These are phyloP conservation scores for Penicillium griseofulvum DNA, from an alignment of 2,329 filamentous ascomycete genomes.

Conservation along the genomic window DNA sequence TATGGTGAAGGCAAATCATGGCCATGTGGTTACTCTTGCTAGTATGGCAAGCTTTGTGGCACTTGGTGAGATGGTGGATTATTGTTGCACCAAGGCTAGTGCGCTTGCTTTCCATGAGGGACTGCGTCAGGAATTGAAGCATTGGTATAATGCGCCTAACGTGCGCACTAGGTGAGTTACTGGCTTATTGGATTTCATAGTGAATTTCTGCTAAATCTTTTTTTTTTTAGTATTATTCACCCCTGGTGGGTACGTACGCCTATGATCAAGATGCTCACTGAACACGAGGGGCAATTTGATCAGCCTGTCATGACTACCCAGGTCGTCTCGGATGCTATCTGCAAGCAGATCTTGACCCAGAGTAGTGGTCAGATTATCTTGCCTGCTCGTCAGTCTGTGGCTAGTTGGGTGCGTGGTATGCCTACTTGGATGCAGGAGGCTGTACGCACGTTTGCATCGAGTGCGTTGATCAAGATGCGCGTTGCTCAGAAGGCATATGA, in stretches of 20 bases:
- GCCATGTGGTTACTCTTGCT: conserved; percentile 57
- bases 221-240: conserved; percentile 29
- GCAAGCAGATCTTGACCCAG: conserved; percentile 51
- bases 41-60: conserved; percentile 52
- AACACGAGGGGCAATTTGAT: conserved; percentile 30
- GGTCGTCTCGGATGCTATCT: conserved; percentile 48
- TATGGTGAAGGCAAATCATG: conserved; percentile 53
- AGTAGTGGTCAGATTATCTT: conserved; percentile 51
- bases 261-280: conserved; percentile 42
- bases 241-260: conserved; percentile 51
- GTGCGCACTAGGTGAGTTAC: conserved; percentile 38
- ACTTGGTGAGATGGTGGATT: conserved; percentile 52
- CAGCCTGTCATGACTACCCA: conserved; percentile 38
- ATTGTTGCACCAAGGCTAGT: conserved; percentile 52
- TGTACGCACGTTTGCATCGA: conserved; percentile 28
- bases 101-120: conserved; percentile 56
- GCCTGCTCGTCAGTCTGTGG: conserved; percentile 35
- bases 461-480: conserved; percentile 24
- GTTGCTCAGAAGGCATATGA: conserved; percentile 20
- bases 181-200: background rate
- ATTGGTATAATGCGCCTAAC: conserved; percentile 37
- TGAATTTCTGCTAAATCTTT: background rate
- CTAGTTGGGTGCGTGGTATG: conserved; percentile 31
- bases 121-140: conserved; percentile 38
- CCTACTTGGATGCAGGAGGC: conserved; percentile 50